Conservation (phyloP, 2,329 filamentous ascomycete genomes). For the Balansia obtecta region DNA sequence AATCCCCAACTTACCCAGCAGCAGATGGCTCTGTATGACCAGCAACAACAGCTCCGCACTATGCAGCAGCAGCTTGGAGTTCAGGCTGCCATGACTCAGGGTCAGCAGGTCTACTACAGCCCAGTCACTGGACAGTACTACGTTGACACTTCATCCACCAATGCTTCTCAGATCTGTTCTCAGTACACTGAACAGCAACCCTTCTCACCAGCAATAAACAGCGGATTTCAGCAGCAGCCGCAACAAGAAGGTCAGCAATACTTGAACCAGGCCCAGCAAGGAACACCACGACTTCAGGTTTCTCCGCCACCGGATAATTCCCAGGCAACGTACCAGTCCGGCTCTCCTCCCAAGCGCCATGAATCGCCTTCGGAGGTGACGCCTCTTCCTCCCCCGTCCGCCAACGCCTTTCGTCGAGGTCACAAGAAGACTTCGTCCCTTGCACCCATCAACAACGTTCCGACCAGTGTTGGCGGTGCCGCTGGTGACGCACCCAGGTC, state of each 20-base stretch:
- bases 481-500: slow-evolving; percentile 38
- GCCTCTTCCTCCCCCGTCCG: slow-evolving; percentile 76
- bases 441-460: slow-evolving; percentile 41
- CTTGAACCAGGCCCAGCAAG: slow-evolving; percentile 30
- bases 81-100: slow-evolving; percentile 34
- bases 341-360: slow-evolving; percentile 52
- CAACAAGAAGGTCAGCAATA: slow-evolving; percentile 32
- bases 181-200: slow-evolving; percentile 35
- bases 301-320: slow-evolving; percentile 61
- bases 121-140: slow-evolving; percentile 79
- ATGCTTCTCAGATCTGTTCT: slow-evolving; percentile 27
- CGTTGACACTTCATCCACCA: slow-evolving; percentile 49
- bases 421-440: slow-evolving; percentile 85
- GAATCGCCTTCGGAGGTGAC: slow-evolving; percentile 54
- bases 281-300: slow-evolving; percentile 64
- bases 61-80: slow-evolving; percentile 27
- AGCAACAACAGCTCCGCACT: slow-evolving; percentile 28
- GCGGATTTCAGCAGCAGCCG: slow-evolving; percentile 18
- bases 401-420: slow-evolving; percentile 82
- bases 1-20: slow-evolving; percentile 33
- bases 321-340: slow-evolving; percentile 43
- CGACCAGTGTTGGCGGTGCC: slow-evolving; percentile 31
- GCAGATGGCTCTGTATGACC: slow-evolving; percentile 33
- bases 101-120: slow-evolving; percentile 76
- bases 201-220: slow-evolving; percentile 20